Base-by-base conservation (phyloP, 192 early-diverging fungal genomes). In the Coemansia sp. region DNA sequence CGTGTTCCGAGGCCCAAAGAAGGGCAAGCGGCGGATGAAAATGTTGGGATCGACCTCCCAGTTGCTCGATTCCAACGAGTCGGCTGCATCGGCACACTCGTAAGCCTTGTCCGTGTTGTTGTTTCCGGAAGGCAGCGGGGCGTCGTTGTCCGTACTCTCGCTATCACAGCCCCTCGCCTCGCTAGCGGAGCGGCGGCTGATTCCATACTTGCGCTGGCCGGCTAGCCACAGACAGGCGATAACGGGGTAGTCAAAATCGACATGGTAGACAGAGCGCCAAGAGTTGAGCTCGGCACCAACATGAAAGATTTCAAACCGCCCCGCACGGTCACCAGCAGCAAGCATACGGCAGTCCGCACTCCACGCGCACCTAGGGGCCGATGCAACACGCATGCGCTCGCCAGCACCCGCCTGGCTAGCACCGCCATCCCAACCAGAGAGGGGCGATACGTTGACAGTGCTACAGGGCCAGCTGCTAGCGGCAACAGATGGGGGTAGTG, bases 1-100 rank as follows among this genome's bases (percentile, higher is more conserved):
- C 5, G 79, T 82, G 33, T 82, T 82, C 34, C 74, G 73, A 39
- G 79, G 79, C 2, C 79, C 79, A 65, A 82, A 82, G 55, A 82
- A 82, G 47, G 79, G 73, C 64, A 82, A 65, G 6, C 79, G 73
- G 26, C 66, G 63, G 48, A 82, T 69, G 26, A 37, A 61, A 37
- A 82, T 72, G 56, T 33, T 41, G 3, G 73, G 55, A 43, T 82
- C 79, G 10, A 76, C 73, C 8, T 61, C 39, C 79, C 79, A 82
- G 64, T 38, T 64, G 23, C 56, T 21, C 10, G 56, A 36, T 4
- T 34, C 20, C n/a, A 12, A 5, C 23, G 53, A 56, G 31, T 34
- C 53, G 13, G 28, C n/a, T 3, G 13, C 16, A 18, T 36, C 53
- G 0, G 48, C 47, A 16, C 18, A 10, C 31, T 18, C 45, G 6